These are phyloP conservation scores for Colletotrichum musae DNA, from an alignment of 2,329 filamentous ascomycete genomes.

Conservation along the genomic window DNA sequence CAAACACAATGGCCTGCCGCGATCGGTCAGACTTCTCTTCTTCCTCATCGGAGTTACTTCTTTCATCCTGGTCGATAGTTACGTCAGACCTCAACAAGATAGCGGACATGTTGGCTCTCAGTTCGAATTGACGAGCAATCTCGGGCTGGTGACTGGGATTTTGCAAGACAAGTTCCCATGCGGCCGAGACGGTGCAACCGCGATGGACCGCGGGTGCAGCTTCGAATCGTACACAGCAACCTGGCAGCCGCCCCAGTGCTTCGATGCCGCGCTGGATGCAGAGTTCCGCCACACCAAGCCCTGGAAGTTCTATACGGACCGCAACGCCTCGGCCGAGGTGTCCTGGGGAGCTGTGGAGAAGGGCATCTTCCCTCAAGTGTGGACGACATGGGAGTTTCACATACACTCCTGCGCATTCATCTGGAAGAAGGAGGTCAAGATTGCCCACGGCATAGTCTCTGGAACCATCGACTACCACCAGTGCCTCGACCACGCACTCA, in stretches of 20 bases:
- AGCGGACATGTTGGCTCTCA: background rate
- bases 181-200: constrained; percentile 6
- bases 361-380: background rate
- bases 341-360: constrained; percentile 1
- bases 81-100: background rate
- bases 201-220: constrained; percentile 6
- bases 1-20: no score
- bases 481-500: constrained; percentile 19
- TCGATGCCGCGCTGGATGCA: constrained; percentile 4
- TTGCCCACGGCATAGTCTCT: constrained; percentile 16
- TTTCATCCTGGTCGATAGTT: background rate
- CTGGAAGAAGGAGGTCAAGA: constrained; percentile 23
- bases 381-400: constrained; percentile 24
- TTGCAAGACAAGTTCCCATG: background rate
- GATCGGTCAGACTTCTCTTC: background rate
- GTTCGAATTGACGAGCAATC: background rate
- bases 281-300: background rate
- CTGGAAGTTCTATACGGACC: constrained; percentile 5
- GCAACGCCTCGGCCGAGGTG: background rate
- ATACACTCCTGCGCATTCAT: constrained; percentile 15
- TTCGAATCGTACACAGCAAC: constrained; percentile 26
- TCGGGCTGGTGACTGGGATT: background rate
- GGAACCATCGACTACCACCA: constrained; percentile 25
- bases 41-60: background rate
- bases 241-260: constrained; percentile 16